phyloP scores from a whole-genome alignment of 176 grass and related monocot species.

The Triticum aestivum region IWGSC_CS_RefSeq_v2.1 NC_057799.1:209401704-209402203 shows the following conservation, averaged over 20 bases:
- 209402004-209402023: neutral
- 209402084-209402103: neutral
- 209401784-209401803: constrained; percentile 19
- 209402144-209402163: neutral
- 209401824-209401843: neutral
- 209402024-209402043: neutral
- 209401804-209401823: constrained; percentile 6
- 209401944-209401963: constrained; percentile 75
- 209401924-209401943: constrained; percentile 71
- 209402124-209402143: neutral
- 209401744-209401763: neutral
- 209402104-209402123: constrained; percentile 1
- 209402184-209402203: neutral
- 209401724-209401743: neutral
- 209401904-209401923: constrained; percentile 77
- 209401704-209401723: neutral
- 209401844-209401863: constrained; percentile 14
- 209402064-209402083: neutral
- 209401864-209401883: constrained; percentile 62
- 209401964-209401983: neutral
- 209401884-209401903: constrained; percentile 92
- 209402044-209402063: constrained; percentile 2
- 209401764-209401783: neutral
- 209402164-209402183: neutral
- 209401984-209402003: neutral